Percentiles rank a stretch among this genome's conserved stretches.
phyloP scores from a whole-genome alignment of 192 early-diverging fungal genomes.

The Coemansia sp. region DNA sequence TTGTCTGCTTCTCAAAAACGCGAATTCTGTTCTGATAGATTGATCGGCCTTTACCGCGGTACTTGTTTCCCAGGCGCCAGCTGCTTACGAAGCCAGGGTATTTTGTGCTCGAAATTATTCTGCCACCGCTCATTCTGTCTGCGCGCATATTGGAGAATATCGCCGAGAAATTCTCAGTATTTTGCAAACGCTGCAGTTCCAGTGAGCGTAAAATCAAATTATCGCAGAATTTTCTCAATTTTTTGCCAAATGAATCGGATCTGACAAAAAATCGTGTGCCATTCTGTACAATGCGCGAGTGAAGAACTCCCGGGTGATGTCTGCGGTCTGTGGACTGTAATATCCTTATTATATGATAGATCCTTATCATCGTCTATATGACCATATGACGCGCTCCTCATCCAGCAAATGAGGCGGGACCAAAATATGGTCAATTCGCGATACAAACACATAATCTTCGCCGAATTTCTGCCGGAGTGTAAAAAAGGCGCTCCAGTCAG shows the following conservation, averaged over 20 bases:
- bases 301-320: slow-evolving; percentile 40
- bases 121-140: background rate
- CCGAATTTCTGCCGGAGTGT: background rate
- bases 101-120: background rate
- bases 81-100: background rate
- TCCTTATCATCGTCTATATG: too few species aligned
- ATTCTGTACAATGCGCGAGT: too few species aligned
- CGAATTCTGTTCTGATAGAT: background rate
- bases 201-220: too few species aligned
- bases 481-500: background rate
- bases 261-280: too few species aligned
- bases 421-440: background rate
- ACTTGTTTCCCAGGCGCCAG: background rate
- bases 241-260: too few species aligned
- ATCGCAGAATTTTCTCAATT: slow-evolving; percentile 19
- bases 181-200: too few species aligned
- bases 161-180: too few species aligned
- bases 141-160: background rate
- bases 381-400: background rate
- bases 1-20: background rate
- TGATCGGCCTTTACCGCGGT: background rate
- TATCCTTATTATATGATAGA: too few species aligned
- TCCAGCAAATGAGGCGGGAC: background rate
- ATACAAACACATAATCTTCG: background rate
- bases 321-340: too few species aligned